phyloP scores from a whole-genome alignment of 495 filamentous ascomycete genomes.

The Podospora bellae-mahoneyi region DNA sequence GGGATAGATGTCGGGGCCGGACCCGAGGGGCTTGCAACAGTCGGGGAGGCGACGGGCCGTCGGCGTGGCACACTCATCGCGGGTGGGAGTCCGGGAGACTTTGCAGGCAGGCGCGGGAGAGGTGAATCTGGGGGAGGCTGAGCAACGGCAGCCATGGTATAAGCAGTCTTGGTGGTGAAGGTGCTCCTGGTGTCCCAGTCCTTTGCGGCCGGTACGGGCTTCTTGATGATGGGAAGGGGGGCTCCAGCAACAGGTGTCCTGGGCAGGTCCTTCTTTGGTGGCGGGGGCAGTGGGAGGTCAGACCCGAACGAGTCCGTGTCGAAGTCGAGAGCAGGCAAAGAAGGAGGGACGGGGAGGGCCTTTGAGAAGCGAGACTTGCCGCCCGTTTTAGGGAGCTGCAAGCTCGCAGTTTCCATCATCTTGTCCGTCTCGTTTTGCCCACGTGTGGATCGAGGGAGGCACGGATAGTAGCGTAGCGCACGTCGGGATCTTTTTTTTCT shows the following conservation, averaged over 20 bases:
- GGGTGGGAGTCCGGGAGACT: slow-evolving; percentile 33
- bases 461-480: slow-evolving; percentile 17
- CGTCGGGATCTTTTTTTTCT: slow-evolving; percentile 12
- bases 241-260: background rate
- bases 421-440: slow-evolving; percentile 16
- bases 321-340: slow-evolving; percentile 21
- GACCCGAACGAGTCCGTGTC: slow-evolving; percentile 18
- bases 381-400: slow-evolving; percentile 33
- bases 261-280: slow-evolving; percentile 20
- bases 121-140: slow-evolving; percentile 10
- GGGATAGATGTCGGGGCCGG: slow-evolving; percentile 7
- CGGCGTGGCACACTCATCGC: slow-evolving; percentile 23
- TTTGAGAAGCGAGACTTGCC: slow-evolving; percentile 38
- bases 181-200: slow-evolving; percentile 6
- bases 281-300: slow-evolving; percentile 17
- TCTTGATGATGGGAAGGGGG: slow-evolving; percentile 16
- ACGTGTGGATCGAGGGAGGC: slow-evolving; percentile 20
- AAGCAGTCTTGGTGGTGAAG: background rate
- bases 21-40: slow-evolving; percentile 7
- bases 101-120: slow-evolving; percentile 15
- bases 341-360: slow-evolving; percentile 34
- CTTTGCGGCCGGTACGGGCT: background rate
- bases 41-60: slow-evolving; percentile 29
- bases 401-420: slow-evolving; percentile 30
- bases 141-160: slow-evolving; percentile 20